Percentiles rank a stretch among this genome's conserved stretches.
These are phyloP conservation scores for Podila epicladia DNA, from an alignment of 192 early-diverging fungal species.

Conservation along the genomic window DNA sequence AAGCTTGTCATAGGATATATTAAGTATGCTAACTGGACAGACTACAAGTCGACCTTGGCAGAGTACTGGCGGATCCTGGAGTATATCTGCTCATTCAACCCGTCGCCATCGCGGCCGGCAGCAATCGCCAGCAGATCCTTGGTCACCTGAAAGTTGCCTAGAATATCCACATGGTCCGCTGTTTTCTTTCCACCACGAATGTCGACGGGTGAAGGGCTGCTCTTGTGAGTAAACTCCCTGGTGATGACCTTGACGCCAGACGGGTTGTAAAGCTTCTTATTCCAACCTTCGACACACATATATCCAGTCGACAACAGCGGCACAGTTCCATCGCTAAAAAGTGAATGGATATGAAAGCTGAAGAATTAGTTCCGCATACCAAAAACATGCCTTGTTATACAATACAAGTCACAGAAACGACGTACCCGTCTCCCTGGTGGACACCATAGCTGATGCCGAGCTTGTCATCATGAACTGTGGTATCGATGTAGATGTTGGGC, in stretches of 20 bases:
- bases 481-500: slow-evolving; percentile 63
- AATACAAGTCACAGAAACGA: background rate
- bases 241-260: slow-evolving; percentile 73
- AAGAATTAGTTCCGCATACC: background rate
- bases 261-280: slow-evolving; percentile 84
- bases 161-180: slow-evolving; percentile 88
- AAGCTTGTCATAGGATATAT: no score
- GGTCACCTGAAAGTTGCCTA: slow-evolving; percentile 81
- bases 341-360: background rate
- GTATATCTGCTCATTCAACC: slow-evolving; percentile 46
- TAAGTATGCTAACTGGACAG: background rate
- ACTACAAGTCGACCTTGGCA: slow-evolving; percentile 41
- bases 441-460: slow-evolving; percentile 75
- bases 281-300: slow-evolving; percentile 91
- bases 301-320: slow-evolving; percentile 87
- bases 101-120: slow-evolving; percentile 42
- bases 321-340: slow-evolving; percentile 86
- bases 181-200: slow-evolving; percentile 79
- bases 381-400: background rate
- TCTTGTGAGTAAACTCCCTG: slow-evolving; percentile 74
- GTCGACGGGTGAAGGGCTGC: slow-evolving; percentile 65
- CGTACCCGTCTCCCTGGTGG: slow-evolving; percentile 71
- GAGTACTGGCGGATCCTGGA: slow-evolving; percentile 55
- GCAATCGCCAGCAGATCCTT: slow-evolving; percentile 53
- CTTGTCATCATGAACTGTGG: slow-evolving; percentile 61